Conservation (phyloP, 2,329 filamentous ascomycete genomes). For the Diatrype stigma region DNA sequence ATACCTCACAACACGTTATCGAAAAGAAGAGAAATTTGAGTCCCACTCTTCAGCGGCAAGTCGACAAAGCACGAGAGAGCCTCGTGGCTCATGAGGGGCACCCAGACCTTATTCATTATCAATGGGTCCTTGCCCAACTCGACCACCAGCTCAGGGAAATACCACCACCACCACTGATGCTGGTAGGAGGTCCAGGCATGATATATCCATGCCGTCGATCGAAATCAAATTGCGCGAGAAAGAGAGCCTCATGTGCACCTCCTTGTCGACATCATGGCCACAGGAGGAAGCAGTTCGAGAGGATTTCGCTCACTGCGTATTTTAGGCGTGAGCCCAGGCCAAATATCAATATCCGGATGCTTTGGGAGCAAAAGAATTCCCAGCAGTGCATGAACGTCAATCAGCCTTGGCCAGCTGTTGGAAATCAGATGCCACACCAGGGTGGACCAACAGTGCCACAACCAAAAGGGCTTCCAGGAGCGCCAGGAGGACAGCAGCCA, state of each 20-base stretch:
- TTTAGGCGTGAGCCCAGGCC: slow-evolving; percentile 37
- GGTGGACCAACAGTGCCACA: not conserved
- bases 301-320: slow-evolving; percentile 40
- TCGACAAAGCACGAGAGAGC: slow-evolving; percentile 34
- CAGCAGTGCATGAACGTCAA: not conserved
- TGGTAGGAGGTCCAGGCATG: not conserved
- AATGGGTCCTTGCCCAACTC: slow-evolving; percentile 41
- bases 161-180: slow-evolving; percentile 14
- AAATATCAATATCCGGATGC: slow-evolving; percentile 22
- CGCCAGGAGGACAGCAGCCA: not conserved
- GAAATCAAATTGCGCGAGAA: slow-evolving; percentile 2
- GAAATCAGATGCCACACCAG: not conserved
- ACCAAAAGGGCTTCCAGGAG: not conserved
- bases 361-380: slow-evolving; percentile 18
- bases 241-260: slow-evolving; percentile 1
- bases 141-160: slow-evolving; percentile 33
- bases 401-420: not conserved
- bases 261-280: slow-evolving; percentile 8
- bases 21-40: slow-evolving; percentile 37
- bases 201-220: not conserved
- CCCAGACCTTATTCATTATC: slow-evolving; percentile 31
- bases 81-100: slow-evolving; percentile 28
- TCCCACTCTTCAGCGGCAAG: slow-evolving; percentile 35
- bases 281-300: slow-evolving; percentile 32
- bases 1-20: slow-evolving; percentile 23